phyloP scores from a whole-genome alignment of 192 early-diverging fungal species.

The Dimargaris xerosporica region DNA sequence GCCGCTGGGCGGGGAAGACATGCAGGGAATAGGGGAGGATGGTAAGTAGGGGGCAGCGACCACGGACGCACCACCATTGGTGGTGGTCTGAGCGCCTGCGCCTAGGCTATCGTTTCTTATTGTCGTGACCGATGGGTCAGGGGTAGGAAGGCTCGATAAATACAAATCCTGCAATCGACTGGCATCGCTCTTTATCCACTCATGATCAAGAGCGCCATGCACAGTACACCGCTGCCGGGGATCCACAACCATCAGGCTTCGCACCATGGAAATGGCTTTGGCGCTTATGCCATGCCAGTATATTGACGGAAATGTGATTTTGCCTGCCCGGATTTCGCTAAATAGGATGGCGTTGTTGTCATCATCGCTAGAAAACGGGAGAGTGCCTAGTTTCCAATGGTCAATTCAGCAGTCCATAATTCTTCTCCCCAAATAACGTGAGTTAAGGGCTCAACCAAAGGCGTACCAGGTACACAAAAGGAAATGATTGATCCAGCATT shows the following conservation, averaged over 20 bases:
- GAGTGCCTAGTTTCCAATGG: conserved; percentile 10
- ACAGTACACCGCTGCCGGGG: conserved; percentile 34
- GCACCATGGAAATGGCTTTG: conserved; percentile 30
- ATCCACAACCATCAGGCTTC: conserved; percentile 21
- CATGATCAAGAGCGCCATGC: conserved; percentile 31
- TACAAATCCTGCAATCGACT: conserved; percentile 27
- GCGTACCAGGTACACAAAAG: too few relatives aligned
- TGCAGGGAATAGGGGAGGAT: background rate
- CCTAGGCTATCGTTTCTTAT: background rate
- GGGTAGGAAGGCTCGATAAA: conserved; percentile 11
- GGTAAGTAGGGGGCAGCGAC: background rate
- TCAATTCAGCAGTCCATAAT: too few relatives aligned
- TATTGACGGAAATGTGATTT: conserved; percentile 22
- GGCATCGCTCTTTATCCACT: conserved; percentile 33
- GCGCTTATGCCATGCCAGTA: conserved; percentile 29
- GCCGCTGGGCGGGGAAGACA: background rate
- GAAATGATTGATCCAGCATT: too few relatives aligned
- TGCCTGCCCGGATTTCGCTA: conserved; percentile 25
- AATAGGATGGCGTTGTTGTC: conserved; percentile 23
- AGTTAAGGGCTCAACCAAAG: too few relatives aligned
- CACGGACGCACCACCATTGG: background rate
- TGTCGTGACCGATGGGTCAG: background rate
- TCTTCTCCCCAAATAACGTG: too few relatives aligned
- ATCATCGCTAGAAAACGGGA: conserved; percentile 29
- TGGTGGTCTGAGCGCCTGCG: background rate